Conservation (phyloP, 257 asterid species). For the Coffea canephora region DNA sequence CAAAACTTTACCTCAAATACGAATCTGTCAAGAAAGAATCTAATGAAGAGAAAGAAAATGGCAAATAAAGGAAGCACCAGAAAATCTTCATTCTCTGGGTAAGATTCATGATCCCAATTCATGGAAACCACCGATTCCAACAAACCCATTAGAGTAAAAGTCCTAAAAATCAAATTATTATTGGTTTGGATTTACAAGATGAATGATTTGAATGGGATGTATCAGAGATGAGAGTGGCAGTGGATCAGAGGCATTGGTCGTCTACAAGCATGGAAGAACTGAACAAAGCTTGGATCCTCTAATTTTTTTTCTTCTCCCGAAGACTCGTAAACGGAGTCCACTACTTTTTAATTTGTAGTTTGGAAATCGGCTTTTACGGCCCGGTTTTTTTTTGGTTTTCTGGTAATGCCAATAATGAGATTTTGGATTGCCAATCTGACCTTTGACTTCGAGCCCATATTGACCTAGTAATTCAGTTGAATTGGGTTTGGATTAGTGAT, state of each 20-base stretch:
- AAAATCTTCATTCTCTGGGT: constrained; percentile 72
- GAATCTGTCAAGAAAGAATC: constrained; percentile 88
- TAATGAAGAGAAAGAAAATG: constrained; percentile 63
- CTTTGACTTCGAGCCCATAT: too few relatives aligned
- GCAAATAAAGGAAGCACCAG: constrained; percentile 67
- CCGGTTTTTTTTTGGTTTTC: too few relatives aligned
- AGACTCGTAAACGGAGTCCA: too few relatives aligned
- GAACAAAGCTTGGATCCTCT: background rate
- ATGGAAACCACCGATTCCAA: constrained; percentile 37
- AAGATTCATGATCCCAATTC: constrained; percentile 84
- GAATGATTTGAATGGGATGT: background rate
- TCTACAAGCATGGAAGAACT: background rate
- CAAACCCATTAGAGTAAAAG: constrained; percentile 44
- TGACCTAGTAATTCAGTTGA: too few relatives aligned
- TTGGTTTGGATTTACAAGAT: background rate
- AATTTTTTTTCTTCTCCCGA: background rate
- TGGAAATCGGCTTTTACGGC: too few relatives aligned
- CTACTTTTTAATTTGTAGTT: too few relatives aligned
- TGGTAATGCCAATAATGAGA: too few relatives aligned
- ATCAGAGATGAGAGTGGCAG: background rate
- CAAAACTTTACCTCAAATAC: constrained; percentile 63
- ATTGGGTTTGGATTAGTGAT: too few relatives aligned
- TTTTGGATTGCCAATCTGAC: too few relatives aligned
- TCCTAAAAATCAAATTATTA: constrained; percentile 25
- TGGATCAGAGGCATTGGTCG: constrained; percentile 1